phyloP scores from a whole-genome alignment of 2,329 filamentous ascomycete species.

The Cercospora sesami region DNA sequence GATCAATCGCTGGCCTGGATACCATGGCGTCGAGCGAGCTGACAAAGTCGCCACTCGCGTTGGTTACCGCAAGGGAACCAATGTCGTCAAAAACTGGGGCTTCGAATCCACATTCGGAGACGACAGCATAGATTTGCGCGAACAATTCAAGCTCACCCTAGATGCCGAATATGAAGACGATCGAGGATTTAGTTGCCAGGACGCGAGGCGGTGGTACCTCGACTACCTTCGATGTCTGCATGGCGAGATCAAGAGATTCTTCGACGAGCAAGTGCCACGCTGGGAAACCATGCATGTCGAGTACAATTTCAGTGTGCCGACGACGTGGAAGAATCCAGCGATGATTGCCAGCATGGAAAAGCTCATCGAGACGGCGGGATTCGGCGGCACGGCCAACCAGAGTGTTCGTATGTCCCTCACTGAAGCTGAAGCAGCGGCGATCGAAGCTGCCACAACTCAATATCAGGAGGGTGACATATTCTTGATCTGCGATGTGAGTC shows the following conservation, averaged over 20 bases:
- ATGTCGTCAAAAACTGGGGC: no score
- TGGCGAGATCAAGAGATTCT: background rate
- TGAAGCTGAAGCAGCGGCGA: background rate
- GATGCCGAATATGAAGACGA: background rate
- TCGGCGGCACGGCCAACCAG: background rate
- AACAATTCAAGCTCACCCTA: background rate
- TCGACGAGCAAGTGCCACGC: background rate
- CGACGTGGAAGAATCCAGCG: background rate
- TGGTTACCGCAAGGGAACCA: no score
- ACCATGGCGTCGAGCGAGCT: no score
- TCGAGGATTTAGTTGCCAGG: background rate
- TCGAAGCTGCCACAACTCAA: background rate
- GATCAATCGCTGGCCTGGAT: no score
- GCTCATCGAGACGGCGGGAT: background rate
- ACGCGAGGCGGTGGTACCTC: background rate
- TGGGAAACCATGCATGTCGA: background rate
- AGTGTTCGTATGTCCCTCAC: background rate
- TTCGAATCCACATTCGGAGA: no score
- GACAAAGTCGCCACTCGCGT: no score
- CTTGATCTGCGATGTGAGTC: background rate
- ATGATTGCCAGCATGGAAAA: background rate
- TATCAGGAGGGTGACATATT: background rate
- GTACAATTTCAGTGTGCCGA: background rate
- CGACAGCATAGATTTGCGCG: no score
- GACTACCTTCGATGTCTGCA: background rate